These are phyloP conservation scores for Barnettozyma botsteinii DNA, from an alignment of 805 yeast species.

Conservation along the genomic window DNA sequence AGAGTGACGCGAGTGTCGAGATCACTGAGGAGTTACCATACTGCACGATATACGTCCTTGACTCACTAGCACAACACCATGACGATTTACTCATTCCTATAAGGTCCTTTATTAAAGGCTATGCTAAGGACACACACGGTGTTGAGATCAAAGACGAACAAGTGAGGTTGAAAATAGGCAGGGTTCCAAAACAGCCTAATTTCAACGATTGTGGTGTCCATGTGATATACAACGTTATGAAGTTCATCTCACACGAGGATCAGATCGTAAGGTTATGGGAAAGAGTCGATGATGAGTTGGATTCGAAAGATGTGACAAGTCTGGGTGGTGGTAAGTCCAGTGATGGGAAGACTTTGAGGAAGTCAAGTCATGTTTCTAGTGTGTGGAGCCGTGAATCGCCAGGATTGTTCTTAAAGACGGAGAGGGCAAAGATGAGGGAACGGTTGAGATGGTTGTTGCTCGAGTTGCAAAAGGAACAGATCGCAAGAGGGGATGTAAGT, in stretches of 20 bases:
- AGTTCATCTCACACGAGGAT: conserved; percentile 45
- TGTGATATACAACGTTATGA: conserved; percentile 66
- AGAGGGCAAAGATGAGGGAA: conserved; percentile 5
- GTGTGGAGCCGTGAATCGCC: neutral
- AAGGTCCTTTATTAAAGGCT: conserved; percentile 53
- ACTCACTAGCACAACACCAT: conserved; percentile 66
- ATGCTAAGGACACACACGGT: conserved; percentile 59
- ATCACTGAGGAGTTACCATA: neutral
- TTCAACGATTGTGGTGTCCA: conserved; percentile 94
- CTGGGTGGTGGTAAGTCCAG: no score
- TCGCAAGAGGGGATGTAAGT: conserved; percentile 4
- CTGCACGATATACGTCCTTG: conserved; percentile 46
- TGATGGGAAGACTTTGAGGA: neutral
- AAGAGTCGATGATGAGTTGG: neutral
- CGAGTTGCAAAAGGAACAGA: conserved; percentile 1
- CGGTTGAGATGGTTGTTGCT: neutral
- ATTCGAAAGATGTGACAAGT: neutral
- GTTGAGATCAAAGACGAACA: conserved; percentile 40
- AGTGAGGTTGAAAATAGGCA: conserved; percentile 43
- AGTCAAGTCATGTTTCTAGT: no score
- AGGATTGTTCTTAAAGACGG: conserved; percentile 1
- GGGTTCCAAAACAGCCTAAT: conserved; percentile 80
- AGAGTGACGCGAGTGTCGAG: neutral
- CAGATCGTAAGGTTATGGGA: conserved; percentile 48
- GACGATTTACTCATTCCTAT: conserved; percentile 46